phyloP scores from a whole-genome alignment of 1,284 basidiomycete species.

The Sphaerobolus stellatus region DNA sequence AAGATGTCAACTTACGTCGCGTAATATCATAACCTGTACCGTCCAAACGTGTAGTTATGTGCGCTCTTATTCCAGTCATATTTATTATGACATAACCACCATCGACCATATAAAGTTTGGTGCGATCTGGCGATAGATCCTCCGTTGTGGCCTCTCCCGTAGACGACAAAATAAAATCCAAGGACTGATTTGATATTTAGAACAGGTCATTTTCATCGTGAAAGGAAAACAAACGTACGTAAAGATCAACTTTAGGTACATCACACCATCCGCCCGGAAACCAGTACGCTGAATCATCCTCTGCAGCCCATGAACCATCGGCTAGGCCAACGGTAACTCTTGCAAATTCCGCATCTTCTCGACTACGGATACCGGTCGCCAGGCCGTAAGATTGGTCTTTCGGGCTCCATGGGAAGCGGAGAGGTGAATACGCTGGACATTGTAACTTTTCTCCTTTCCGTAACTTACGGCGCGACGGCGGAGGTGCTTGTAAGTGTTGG shows the following conservation, averaged over 20 bases:
- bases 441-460: conserved; percentile 66
- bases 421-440: conserved; percentile 69
- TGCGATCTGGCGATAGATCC: conserved; percentile 64
- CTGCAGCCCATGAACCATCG: conserved; percentile 19
- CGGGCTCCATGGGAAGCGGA: conserved; percentile 31
- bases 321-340: conserved; percentile 59
- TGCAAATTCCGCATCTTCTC: conserved; percentile 77
- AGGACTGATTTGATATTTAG: conserved; percentile 46
- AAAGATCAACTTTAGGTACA: conserved; percentile 65
- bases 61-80: conserved; percentile 72
- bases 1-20: conserved; percentile 56
- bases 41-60: conserved; percentile 76
- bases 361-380: conserved; percentile 63
- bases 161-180: conserved; percentile 76
- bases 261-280: conserved; percentile 71
- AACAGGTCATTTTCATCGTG: background rate
- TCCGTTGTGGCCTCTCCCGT: conserved; percentile 57
- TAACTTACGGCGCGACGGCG: conserved; percentile 56
- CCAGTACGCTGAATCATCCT: conserved; percentile 43
- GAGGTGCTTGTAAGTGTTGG: conserved; percentile 53
- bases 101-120: conserved; percentile 60
- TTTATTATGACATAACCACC: conserved; percentile 78
- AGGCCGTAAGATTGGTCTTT: conserved; percentile 46
- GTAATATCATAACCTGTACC: conserved; percentile 85
- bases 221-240: conserved; percentile 48